Conservation (phyloP, 306 rosid genomes). For the Medicago lupulina region DNA sequence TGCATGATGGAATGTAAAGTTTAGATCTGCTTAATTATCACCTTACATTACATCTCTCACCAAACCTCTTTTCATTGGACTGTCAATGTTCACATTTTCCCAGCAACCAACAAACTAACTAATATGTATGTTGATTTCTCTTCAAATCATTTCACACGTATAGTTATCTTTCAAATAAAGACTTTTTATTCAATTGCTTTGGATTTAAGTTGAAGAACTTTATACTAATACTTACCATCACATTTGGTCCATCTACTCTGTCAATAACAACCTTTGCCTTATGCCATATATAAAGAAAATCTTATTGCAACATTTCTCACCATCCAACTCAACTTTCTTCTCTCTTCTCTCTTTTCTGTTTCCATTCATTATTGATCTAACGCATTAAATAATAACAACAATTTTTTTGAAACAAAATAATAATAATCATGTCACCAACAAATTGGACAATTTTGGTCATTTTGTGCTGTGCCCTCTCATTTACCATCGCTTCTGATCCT, state of each 20-base stretch:
- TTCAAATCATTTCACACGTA: conserved; percentile 9
- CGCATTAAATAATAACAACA: not conserved
- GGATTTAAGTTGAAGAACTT: conserved; percentile 49
- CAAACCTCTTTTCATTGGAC: conserved; percentile 38
- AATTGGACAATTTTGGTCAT: conserved; percentile 38
- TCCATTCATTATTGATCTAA: conserved; percentile 14
- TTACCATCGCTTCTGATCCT: conserved; percentile 53
- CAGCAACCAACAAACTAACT: conserved; percentile 34
- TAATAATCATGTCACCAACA: conserved; percentile 43
- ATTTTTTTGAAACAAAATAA: not conserved
- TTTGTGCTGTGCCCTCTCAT: conserved; percentile 41
- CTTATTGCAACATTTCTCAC: conserved; percentile 13
- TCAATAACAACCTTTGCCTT: conserved; percentile 5
- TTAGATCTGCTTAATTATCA: conserved; percentile 27
- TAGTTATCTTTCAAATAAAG: conserved; percentile 13
- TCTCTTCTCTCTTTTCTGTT: conserved; percentile 21
- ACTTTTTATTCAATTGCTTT: conserved; percentile 47
- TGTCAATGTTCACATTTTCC: conserved; percentile 19
- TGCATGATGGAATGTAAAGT: not conserved
- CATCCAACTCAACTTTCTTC: conserved; percentile 31
- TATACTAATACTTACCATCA: conserved; percentile 41
- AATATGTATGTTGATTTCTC: conserved; percentile 11
- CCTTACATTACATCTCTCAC: conserved; percentile 37
- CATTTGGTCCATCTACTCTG: conserved; percentile 36
- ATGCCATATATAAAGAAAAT: conserved; percentile 43